Evolutionary conservation across 1,284 basidiomycete genomes (phyloP).

Genomic region (Cryptococcus amylolentus): DNA sequence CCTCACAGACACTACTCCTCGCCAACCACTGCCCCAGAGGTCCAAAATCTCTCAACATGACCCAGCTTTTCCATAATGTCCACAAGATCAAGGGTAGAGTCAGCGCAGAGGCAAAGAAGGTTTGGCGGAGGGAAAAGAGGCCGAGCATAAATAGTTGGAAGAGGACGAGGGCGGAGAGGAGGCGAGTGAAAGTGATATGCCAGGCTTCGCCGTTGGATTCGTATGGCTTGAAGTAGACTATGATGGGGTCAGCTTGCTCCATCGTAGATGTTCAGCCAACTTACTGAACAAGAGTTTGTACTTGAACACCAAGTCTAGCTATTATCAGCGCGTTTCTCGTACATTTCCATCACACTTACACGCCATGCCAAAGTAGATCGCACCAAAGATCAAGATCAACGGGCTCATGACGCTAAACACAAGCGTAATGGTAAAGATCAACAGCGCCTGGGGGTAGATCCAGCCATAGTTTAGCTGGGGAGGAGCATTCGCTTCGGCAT

Average conservation of each 20-base stretch:
- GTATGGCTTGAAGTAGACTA: slow-evolving; percentile 51
- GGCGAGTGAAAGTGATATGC: slow-evolving; percentile 82
- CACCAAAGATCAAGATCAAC: slow-evolving; percentile 88
- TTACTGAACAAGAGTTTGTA: slow-evolving; percentile 90
- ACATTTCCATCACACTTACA: slow-evolving; percentile 49
- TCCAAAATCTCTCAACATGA: slow-evolving; percentile 64
- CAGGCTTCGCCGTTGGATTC: slow-evolving; percentile 58
- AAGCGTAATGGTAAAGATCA: slow-evolving; percentile 91
- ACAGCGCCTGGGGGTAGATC: slow-evolving; percentile 89
- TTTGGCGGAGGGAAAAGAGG: slow-evolving; percentile 77
- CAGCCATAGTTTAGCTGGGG: slow-evolving; percentile 91
- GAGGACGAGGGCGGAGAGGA: slow-evolving; percentile 82
- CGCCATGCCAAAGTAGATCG: slow-evolving; percentile 87
- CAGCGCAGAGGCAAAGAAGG: slow-evolving; percentile 68
- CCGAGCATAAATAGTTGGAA: slow-evolving; percentile 89
- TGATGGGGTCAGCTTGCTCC: not conserved
- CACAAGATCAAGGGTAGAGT: slow-evolving; percentile 72
- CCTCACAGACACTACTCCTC: slow-evolving; percentile 79
- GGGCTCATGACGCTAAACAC: slow-evolving; percentile 94
- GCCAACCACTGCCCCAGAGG: slow-evolving; percentile 74
- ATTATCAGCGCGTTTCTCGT: slow-evolving; percentile 17
- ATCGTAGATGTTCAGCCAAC: slow-evolving; percentile 29
- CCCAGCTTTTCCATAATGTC: slow-evolving; percentile 77
- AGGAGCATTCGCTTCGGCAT: slow-evolving; percentile 92
- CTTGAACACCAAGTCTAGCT: slow-evolving; percentile 80